These are phyloP conservation scores for Violaceomyces palustris DNA, from an alignment of 1,284 basidiomycete genomes.

Conservation along the genomic window DNA sequence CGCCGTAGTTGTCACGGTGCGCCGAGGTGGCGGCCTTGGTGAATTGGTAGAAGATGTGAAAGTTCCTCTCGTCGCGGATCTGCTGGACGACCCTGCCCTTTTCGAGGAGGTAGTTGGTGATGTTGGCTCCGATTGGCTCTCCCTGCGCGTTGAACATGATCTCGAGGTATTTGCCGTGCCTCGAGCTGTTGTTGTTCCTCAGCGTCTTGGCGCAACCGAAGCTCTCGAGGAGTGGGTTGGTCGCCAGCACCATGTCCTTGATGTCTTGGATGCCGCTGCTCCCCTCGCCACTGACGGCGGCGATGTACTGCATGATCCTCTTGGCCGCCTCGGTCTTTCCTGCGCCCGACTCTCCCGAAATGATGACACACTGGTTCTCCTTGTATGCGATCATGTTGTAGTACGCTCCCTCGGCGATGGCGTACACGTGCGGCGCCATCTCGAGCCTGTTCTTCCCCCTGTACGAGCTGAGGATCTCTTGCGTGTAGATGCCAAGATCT, in stretches of 20 bases:
- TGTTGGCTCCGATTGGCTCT: constrained; percentile 92
- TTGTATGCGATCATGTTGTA: constrained; percentile 99
- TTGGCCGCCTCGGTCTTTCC: constrained; percentile 51
- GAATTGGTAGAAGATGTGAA: constrained; percentile 99
- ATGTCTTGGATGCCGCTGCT: constrained; percentile 73
- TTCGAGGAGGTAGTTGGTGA: constrained; percentile 96
- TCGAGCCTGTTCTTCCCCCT: constrained; percentile 97
- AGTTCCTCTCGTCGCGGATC: constrained; percentile 91
- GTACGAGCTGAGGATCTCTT: constrained; percentile 78
- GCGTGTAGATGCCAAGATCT: constrained; percentile 84
- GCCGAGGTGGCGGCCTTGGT: constrained; percentile 87
- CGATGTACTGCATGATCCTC: constrained; percentile 99
- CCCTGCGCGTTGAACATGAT: constrained; percentile 96
- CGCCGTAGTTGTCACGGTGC: constrained; percentile 86
- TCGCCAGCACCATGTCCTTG: constrained; percentile 99
- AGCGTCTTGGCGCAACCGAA: constrained; percentile 99
- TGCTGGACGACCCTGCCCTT: constrained; percentile 94
- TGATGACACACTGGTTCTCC: constrained; percentile 99
- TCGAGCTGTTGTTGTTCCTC: constrained; percentile 96
- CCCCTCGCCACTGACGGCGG: constrained; percentile 79
- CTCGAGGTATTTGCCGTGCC: constrained; percentile 98
- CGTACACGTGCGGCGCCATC: constrained; percentile 94
- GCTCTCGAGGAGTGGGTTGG: constrained; percentile 93
- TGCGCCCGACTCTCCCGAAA: constrained; percentile 81
- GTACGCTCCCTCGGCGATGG: constrained; percentile 93